Percentiles rank a stretch among this genome's conserved stretches.
These are phyloP conservation scores for Carex scoparia DNA, from an alignment of 176 grass and related monocot species.

Conservation along the genomic window DNA sequence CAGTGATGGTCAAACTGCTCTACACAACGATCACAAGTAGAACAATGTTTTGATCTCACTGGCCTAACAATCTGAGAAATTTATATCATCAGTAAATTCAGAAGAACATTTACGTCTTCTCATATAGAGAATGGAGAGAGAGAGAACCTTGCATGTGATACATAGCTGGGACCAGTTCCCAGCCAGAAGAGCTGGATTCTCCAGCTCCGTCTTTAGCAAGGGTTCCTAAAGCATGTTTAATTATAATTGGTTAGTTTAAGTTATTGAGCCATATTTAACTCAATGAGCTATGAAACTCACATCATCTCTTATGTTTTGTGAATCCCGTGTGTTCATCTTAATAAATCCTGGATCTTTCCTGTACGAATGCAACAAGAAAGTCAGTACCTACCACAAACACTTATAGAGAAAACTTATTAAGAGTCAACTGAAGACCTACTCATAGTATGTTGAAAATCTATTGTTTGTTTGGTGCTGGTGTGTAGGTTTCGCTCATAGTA, in stretches of 20 bases:
- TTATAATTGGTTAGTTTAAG: conserved; percentile 7
- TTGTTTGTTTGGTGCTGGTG: neutral
- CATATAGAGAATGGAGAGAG: conserved; percentile 9
- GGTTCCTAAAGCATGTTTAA: conserved; percentile 67
- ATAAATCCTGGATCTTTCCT: conserved; percentile 99
- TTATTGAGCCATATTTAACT: conserved; percentile 22
- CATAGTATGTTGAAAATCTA: conserved; percentile 14
- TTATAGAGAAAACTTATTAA: neutral
- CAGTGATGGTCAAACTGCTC: conserved; percentile 99
- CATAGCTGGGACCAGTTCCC: conserved; percentile 96
- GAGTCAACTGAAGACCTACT: conserved; percentile 21
- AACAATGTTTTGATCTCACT: conserved; percentile 90
- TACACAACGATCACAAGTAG: conserved; percentile 96
- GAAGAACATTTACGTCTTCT: conserved; percentile 16
- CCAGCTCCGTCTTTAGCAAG: conserved; percentile 78
- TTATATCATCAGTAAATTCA: conserved; percentile 33
- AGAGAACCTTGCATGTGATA: conserved; percentile 94
- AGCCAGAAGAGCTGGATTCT: conserved; percentile 72
- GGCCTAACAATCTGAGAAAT: conserved; percentile 82
- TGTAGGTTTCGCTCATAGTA: neutral
- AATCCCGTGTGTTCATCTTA: conserved; percentile 48
- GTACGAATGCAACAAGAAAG: conserved; percentile 26
- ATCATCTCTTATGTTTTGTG: conserved; percentile 86
- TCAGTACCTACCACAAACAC: neutral
- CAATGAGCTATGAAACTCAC: conserved; percentile 54